Base-by-base conservation (phyloP, 257 asterid species). In the Cynanchum wilfordii region DNA sequence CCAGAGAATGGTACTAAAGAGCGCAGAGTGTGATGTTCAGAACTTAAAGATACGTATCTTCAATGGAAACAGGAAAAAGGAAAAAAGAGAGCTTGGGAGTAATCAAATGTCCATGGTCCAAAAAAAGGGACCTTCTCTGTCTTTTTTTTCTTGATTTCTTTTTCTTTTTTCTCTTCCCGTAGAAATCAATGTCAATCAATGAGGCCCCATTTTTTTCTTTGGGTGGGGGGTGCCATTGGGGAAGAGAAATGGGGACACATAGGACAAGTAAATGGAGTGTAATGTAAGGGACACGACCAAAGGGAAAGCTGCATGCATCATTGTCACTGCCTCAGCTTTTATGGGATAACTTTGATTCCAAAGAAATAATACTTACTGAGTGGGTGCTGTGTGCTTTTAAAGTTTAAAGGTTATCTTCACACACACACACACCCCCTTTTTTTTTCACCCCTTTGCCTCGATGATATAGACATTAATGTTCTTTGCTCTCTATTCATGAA, bases 201-300 rank as follows among this genome's bases (percentile, higher is more conserved):
- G 66, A 57, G 65, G 60, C 56, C 45, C 64, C 45, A 64, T 59
- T 12, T 27, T n/a, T 69, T 29, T 30, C 33, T 30, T 30, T 30
- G 36, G 36, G 36, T 1, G 36, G 36, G 36, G 2, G 36, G 4
- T n/a, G n/a, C n/a, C n/a, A n/a, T n/a, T 57, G 66, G 45, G 67
- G 16, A 8, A 25, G 51, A 12, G 64, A 57, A 24, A 12, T 57
- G 30, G 63, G 72, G 51, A 49, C n/a, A 47, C 38, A 17, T 29
- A 33, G 25, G 52, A 24, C 64, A 54, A 36, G 36, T 71, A 51
- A 57, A 42, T 58, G 74, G 70, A 75, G 79, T 75, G 70, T 68
- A 45, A 68, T 75, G 33, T 11, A 75, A 75, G 79, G 56, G 47
- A 68, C 11, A 33, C 79, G 74, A 75, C 79, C 74, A 59, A 75